phyloP scores from a whole-genome alignment of 352 stramenopile species.

The Phytopythium sindhum region DNA sequence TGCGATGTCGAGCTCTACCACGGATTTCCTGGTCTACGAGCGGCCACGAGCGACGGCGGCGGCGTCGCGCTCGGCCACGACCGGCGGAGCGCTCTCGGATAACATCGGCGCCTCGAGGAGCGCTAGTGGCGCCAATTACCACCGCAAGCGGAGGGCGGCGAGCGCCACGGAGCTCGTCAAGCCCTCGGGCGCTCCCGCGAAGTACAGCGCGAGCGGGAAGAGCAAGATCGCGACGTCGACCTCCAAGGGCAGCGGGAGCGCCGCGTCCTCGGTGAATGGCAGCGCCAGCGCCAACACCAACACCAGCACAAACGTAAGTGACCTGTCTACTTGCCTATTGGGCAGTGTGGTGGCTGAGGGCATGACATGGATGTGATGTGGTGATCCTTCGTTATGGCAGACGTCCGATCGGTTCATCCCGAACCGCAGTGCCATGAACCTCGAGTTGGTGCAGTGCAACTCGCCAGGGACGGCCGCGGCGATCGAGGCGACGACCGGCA shows the following conservation, averaged over 20 bases:
- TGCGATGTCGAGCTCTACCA: neutral
- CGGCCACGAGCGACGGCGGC: neutral
- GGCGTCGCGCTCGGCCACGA: neutral
- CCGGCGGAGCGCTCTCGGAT: neutral
- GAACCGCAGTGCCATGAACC: constrained; percentile 84
- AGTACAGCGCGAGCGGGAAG: constrained; percentile 3
- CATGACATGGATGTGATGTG: constrained; percentile 1
- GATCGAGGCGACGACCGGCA: constrained; percentile 29
- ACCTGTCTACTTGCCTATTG: neutral
- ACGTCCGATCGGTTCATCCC: constrained; percentile 80
- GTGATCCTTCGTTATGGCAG: constrained; percentile 11
- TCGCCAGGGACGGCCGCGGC: constrained; percentile 51
- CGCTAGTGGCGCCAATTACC: constrained; percentile 27
- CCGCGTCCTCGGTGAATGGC: neutral
- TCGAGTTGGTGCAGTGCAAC: constrained; percentile 73
- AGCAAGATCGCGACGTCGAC: neutral
- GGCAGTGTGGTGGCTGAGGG: neutral
- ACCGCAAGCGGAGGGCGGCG: constrained; percentile 20
- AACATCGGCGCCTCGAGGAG: neutral
- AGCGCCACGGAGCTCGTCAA: constrained; percentile 8
- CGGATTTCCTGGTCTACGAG: constrained; percentile 8
- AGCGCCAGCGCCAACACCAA: neutral
- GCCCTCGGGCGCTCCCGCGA: neutral
- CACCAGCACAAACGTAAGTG: constrained; percentile 7
- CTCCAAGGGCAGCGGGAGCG: neutral